Percentiles rank a stretch among this genome's conserved stretches.
phyloP scores from a whole-genome alignment of 768 basidiomycete genomes.

The Naematelia aurantialba region DNA sequence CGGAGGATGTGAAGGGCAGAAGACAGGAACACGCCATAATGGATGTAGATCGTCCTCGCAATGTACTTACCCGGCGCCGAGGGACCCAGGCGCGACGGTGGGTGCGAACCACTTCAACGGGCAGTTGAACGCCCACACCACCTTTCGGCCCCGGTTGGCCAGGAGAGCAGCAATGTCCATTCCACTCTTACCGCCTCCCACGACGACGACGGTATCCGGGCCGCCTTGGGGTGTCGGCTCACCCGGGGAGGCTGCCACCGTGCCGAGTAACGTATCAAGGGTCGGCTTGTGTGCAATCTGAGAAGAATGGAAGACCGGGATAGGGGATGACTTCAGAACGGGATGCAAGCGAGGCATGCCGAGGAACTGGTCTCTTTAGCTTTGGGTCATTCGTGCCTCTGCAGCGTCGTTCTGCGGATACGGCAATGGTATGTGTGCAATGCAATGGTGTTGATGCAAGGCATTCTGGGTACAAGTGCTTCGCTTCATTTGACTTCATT shows the following conservation, averaged over 20 bases:
- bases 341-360: conserved; percentile 6
- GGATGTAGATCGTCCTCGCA: no score
- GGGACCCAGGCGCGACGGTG: conserved; percentile 9
- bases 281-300: background rate
- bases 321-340: background rate
- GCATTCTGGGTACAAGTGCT: no score
- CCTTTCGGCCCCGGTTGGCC: conserved; percentile 11
- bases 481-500: no score
- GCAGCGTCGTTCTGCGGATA: no score
- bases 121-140: conserved; percentile 12
- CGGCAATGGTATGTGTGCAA: no score
- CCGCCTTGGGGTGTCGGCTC: conserved; percentile 5
- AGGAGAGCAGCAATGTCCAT: conserved; percentile 14
- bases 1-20: no score
- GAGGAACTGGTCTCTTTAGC: conserved; percentile 6
- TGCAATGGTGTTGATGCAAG: no score
- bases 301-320: conserved; percentile 8
- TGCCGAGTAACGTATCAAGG: background rate
- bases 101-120: conserved; percentile 18
- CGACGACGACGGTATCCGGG: conserved; percentile 8
- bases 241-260: background rate
- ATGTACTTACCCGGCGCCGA: conserved; percentile 12
- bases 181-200: conserved; percentile 14
- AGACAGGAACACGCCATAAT: no score
- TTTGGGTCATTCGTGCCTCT: no score